These are phyloP conservation scores for Talaromyces amestolkiae DNA, from an alignment of 2,329 filamentous ascomycete species.

Conservation along the genomic window DNA sequence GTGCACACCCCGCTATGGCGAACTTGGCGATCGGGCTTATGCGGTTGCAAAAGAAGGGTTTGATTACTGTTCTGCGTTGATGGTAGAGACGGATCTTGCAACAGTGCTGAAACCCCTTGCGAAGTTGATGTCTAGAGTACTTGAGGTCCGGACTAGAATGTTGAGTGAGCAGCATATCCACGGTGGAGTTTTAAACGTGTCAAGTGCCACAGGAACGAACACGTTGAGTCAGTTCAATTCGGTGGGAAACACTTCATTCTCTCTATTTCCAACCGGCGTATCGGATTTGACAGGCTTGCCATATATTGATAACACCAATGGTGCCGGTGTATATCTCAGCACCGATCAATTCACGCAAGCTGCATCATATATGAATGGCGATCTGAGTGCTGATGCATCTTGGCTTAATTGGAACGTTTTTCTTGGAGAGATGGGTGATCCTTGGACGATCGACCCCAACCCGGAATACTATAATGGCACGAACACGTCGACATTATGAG, in stretches of 20 bases:
- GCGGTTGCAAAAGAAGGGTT: not conserved
- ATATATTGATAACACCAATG: not conserved
- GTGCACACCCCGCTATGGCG: not conserved
- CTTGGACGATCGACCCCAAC: not conserved
- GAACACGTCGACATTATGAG: not conserved
- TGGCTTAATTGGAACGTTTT: slow-evolving; percentile 11
- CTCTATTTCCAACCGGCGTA: not conserved
- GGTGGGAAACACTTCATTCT: not conserved
- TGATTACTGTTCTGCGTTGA: slow-evolving; percentile 1
- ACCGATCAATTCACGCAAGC: not conserved
- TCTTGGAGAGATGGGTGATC: not conserved
- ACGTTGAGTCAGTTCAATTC: not conserved
- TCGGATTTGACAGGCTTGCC: not conserved
- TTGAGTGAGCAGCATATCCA: not conserved
- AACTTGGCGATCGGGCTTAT: slow-evolving; percentile 3
- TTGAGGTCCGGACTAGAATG: not conserved
- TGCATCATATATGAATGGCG: not conserved
- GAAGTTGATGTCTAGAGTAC: not conserved
- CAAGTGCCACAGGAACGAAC: not conserved
- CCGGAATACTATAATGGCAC: not conserved
- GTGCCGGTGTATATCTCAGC: not conserved
- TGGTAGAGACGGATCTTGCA: not conserved
- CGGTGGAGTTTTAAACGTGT: not conserved
- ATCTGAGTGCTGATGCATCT: not conserved
- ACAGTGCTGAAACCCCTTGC: slow-evolving; percentile 1